Evolutionary conservation across 2,329 filamentous ascomycete species (phyloP).

Genomic region (Onygenales sp.): DNA sequence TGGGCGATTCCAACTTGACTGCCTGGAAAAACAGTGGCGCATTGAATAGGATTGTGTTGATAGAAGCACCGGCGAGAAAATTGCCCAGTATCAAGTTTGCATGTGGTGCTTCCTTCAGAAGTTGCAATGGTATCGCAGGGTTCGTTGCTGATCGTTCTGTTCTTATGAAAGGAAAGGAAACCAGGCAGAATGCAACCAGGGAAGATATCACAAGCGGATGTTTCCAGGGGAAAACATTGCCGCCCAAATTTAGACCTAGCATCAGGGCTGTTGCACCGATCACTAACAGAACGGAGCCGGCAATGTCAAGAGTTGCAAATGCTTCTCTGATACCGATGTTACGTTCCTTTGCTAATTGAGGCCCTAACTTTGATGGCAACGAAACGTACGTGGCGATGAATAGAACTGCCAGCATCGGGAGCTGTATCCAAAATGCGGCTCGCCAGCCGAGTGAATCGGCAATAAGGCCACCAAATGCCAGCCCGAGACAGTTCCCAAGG

Average conservation of each 20-base stretch:
- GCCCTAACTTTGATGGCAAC: conserved; percentile 37
- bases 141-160: conserved; percentile 34
- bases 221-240: conserved; percentile 42
- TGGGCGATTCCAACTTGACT: conserved; percentile 60
- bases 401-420: conserved; percentile 35
- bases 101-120: conserved; percentile 37
- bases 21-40: conserved; percentile 68
- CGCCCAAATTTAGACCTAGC: conserved; percentile 42
- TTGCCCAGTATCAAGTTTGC: conserved; percentile 43
- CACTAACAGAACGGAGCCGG: conserved; percentile 39
- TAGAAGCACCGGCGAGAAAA: conserved; percentile 40
- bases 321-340: conserved; percentile 31
- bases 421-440: conserved; percentile 38
- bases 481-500: conserved; percentile 25
- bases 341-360: conserved; percentile 32
- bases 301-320: conserved; percentile 39
- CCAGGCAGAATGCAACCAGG: conserved; percentile 30
- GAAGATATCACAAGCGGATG: conserved; percentile 40
- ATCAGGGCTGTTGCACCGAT: conserved; percentile 39
- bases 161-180: conserved; percentile 30
- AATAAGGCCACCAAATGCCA: conserved; percentile 28
- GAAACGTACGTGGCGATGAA: conserved; percentile 33
- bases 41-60: conserved; percentile 55
- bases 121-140: conserved; percentile 40
- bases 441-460: conserved; percentile 32